Base-by-base conservation (phyloP, 176 grass and related monocot species). In the Canna indica region DNA sequence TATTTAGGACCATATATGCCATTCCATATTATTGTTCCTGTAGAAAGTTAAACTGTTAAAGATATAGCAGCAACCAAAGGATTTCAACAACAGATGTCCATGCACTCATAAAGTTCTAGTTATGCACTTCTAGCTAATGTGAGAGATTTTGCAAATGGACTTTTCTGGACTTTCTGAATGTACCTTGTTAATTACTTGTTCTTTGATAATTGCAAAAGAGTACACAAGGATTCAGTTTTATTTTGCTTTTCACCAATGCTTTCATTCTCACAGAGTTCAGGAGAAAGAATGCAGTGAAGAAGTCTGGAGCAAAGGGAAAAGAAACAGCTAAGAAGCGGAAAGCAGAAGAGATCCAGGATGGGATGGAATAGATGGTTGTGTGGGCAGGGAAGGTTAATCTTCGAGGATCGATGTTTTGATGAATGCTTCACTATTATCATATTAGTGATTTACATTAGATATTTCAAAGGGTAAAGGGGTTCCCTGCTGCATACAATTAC, bases 211-310 rank as follows among this genome's bases (percentile, higher is more conserved):
- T 20, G 3, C n/a, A n/a, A 63, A 63, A 62, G 15, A 63, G 32
- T 34, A 33, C 34, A 2, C 34, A 39, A 41, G 20, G 63, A 66
- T 66, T 41, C 34, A 38, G 18, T n/a, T 24, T 66, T 20, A 66
- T n/a, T n/a, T n/a, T n/a, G n/a, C n/a, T n/a, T n/a, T n/a, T 66
- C 35, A 66, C 63, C 62, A 41, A 66, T 16, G 8, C 29, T 71
- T 71, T 35, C 46, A 71, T 52, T 35, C 47, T 47, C 8, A 13
- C 69, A 71, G 69, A 71, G 42, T 71, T 53, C 47, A 71, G 69
- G 35, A 53, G 30, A 35, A 71, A 35, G 32, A 71, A 71, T 71
- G 69, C 30, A 52, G 69, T 34, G 6, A 71, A 71, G 69, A 71
- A 71, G 47, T 71, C 30, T 35, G 69, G 29, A 48, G 29, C 2